Evolutionary conservation across 2,329 filamentous ascomycete species (phyloP), one percentile per base, ranked within the genome.

Genomic region (Apiospora pterosperma): DNA sequence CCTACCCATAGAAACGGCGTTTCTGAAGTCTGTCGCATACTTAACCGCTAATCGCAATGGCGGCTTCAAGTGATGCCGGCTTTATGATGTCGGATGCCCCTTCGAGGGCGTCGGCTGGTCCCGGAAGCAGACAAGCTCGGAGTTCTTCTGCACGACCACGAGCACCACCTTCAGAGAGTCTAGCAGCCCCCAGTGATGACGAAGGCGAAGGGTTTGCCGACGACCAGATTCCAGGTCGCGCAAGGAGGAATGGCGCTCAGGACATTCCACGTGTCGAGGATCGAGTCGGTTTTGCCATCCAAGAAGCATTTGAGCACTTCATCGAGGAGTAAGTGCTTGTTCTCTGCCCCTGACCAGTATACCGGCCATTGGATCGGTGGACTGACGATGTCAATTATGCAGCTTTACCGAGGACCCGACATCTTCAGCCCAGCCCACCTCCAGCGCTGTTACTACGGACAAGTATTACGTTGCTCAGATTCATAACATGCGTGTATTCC

Each of bases 401-500:
- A 55, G 48, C 16, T 95, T 90, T 74, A 81, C 87, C 64, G 91
- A 94, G 77, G 89, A 91, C 21, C 88, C 88, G 3, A 81, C 84
- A 6, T 81, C 88, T 3, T 91, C 87, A 16, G 85, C 84, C 55
- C 81, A 83, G 7, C 89, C 83, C 7, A 82, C 86, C 4, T 90
- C 91, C 19, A 92, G 90, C 73, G 88, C 89, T 34, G 83, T 88
- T 58, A 90, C 88, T 4, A 92, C 90, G 31, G 90, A 93, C 79
- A 92, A 91, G 75, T 94, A 93, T 80, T 96, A 96, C 76, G 84
- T 96, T 65, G 91, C 91, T 61, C 92, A 94, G 78, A 92, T 96
- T 70, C 89, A 92, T 73, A 90, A 89, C 67, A 88, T 96, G 84
- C 85, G 87, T 65, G 84, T 85, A 25, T 91, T 90, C 75, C 84